These are phyloP conservation scores for Durusdinium trenchii DNA, from an alignment of 73 alveolate species.

Conservation along the genomic window DNA sequence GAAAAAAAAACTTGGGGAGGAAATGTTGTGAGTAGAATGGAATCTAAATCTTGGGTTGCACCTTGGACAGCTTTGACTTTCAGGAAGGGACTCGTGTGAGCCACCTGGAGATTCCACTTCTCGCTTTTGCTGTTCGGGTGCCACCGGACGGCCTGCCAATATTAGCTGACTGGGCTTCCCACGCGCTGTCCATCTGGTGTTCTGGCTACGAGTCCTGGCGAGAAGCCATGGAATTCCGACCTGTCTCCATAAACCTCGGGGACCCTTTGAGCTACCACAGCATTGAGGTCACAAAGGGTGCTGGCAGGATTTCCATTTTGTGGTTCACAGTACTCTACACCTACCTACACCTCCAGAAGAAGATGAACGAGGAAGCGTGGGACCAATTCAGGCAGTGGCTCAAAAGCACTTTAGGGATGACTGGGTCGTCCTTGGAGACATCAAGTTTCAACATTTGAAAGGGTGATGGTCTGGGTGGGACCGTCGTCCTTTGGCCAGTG, in stretches of 20 bases:
- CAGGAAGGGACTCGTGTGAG: background rate
- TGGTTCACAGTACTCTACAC: background rate
- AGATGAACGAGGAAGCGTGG: background rate
- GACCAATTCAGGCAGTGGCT: background rate
- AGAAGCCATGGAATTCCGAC: background rate
- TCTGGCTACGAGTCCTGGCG: background rate
- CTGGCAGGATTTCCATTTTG: background rate
- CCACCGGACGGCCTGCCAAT: background rate
- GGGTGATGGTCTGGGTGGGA: constrained; percentile 15
- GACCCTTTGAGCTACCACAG: background rate
- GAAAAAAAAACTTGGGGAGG: background rate
- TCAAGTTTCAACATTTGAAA: background rate
- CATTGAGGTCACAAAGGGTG: background rate
- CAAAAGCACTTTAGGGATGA: background rate
- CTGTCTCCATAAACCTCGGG: background rate
- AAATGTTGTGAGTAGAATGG: background rate
- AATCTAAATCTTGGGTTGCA: background rate
- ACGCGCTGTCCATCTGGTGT: background rate
- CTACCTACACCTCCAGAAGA: background rate
- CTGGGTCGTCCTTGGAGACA: background rate
- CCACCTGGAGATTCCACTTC: background rate
- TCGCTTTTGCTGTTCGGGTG: background rate
- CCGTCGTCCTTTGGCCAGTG: background rate
- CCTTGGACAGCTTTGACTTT: background rate
- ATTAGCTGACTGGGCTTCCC: background rate